Evolutionary conservation across 2,329 filamentous ascomycete species (phyloP).

Genomic region (Verticillium nubilum): DNA sequence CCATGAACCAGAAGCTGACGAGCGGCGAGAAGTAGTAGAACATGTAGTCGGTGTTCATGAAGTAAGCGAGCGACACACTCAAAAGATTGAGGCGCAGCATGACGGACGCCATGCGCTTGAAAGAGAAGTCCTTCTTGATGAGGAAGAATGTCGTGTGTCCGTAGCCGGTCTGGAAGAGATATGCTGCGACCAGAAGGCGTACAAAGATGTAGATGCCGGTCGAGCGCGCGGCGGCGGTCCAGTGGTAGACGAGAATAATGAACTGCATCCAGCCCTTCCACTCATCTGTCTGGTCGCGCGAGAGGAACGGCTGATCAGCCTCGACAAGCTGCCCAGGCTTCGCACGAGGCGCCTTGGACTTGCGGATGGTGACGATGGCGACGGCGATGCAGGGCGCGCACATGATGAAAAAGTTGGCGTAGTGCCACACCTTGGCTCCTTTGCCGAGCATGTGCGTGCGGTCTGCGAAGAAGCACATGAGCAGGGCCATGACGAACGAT

Average conservation of each 20-base stretch:
- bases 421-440: conserved; percentile 1
- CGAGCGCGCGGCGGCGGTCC: conserved; percentile 43
- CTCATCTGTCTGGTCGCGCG: conserved; percentile 53
- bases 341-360: neutral
- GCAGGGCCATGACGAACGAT: conserved; percentile 17
- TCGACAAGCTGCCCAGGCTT: conserved; percentile 11
- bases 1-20: conserved; percentile 56
- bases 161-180: conserved; percentile 57
- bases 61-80: conserved; percentile 43
- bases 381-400: neutral
- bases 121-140: conserved; percentile 48
- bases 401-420: neutral
- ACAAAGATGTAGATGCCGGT: conserved; percentile 49
- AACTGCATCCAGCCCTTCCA: conserved; percentile 63
- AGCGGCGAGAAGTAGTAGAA: conserved; percentile 54
- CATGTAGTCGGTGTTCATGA: conserved; percentile 47
- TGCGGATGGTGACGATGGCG: conserved; percentile 2
- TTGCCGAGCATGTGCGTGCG: conserved; percentile 21
- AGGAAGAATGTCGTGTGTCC: conserved; percentile 56
- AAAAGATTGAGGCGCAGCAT: conserved; percentile 53
- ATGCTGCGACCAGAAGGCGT: conserved; percentile 49
- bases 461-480: conserved; percentile 21
- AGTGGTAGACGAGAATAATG: conserved; percentile 47
- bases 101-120: conserved; percentile 37
- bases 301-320: conserved; percentile 24